Evolutionary conservation across 208 protist species (phyloP).

Genomic region (Crithidia expoeki): DNA sequence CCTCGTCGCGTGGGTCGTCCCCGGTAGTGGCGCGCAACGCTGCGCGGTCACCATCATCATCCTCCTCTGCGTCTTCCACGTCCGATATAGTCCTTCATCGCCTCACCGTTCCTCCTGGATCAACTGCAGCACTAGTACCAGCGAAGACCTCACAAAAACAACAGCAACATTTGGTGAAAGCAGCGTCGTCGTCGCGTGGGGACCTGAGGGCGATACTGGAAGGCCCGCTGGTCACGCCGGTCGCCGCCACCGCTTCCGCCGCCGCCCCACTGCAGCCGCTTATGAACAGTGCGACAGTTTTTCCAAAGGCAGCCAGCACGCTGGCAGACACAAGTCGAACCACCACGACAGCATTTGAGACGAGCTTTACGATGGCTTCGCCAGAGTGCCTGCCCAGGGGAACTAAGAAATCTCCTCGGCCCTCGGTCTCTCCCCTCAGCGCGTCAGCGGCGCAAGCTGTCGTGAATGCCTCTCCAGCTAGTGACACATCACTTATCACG

Average conservation of each 20-base stretch:
- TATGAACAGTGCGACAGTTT: background rate
- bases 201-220: background rate
- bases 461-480: background rate
- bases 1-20: background rate
- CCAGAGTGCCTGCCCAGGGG: background rate
- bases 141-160: background rate
- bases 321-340: conserved; percentile 15
- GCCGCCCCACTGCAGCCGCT: background rate
- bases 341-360: background rate
- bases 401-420: background rate
- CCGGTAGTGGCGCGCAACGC: background rate
- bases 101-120: background rate
- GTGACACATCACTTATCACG: background rate
- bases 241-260: background rate
- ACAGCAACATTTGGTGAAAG: background rate
- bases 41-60: background rate
- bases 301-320: conserved; percentile 12
- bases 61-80: conserved; percentile 18
- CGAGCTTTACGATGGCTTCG: background rate
- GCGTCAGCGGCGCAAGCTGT: background rate
- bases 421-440: background rate
- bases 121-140: background rate
- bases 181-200: background rate
- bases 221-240: background rate
- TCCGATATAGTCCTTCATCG: conserved; percentile 16